Percentiles rank a stretch among this genome's conserved stretches.
These are phyloP conservation scores for Pleurotus giganteus DNA, from an alignment of 768 basidiomycete genomes.

Conservation along the genomic window DNA sequence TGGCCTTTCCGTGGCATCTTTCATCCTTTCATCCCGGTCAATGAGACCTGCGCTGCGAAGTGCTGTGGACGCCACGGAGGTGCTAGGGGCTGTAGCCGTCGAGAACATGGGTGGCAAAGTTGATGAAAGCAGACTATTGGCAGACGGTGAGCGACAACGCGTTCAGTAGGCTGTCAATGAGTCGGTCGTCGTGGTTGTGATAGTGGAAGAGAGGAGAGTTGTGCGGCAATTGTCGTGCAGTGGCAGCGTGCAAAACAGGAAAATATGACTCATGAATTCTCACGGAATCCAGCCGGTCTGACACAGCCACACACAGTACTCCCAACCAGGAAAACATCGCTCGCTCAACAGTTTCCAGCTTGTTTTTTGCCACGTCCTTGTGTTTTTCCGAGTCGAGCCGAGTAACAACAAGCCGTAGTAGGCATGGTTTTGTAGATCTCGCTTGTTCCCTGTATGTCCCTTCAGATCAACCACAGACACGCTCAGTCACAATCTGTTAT, in stretches of 20 bases:
- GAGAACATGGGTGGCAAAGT: slow-evolving; percentile 47
- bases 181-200: background rate
- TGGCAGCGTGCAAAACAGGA: background rate
- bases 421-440: no score
- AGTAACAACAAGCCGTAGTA: no score
- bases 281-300: background rate
- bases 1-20: slow-evolving; percentile 64
- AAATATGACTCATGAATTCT: slow-evolving; percentile 6
- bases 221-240: background rate
- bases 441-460: no score
- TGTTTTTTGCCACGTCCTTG: no score
- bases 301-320: background rate
- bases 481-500: no score
- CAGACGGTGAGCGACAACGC: background rate
- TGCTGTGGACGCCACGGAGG: slow-evolving; percentile 57
- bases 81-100: slow-evolving; percentile 54
- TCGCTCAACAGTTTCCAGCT: no score
- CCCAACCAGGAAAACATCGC: background rate
- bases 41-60: slow-evolving; percentile 73
- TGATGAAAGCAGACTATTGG: slow-evolving; percentile 10
- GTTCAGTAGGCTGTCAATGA: background rate
- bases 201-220: background rate
- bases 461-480: no score
- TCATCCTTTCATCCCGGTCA: slow-evolving; percentile 75
- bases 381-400: no score